These are phyloP conservation scores for Pichia phayaonensis DNA, from an alignment of 805 yeast species.

Conservation along the genomic window DNA sequence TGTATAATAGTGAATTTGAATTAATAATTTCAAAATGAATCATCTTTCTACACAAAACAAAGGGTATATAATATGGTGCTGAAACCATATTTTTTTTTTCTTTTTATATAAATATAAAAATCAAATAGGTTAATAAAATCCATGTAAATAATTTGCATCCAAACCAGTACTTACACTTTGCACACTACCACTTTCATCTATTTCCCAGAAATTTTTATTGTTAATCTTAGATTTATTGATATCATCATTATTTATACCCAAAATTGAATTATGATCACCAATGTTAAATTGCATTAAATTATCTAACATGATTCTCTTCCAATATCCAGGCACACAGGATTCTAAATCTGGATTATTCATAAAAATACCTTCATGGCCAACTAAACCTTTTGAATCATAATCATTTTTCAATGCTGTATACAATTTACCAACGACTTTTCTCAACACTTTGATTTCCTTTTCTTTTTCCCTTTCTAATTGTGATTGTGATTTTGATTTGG, in stretches of 20 bases:
- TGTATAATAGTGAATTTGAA: background rate
- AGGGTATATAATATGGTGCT: background rate
- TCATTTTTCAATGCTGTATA: slow-evolving; percentile 5
- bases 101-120: background rate
- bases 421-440: background rate
- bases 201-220: slow-evolving; percentile 9
- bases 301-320: slow-evolving; percentile 22
- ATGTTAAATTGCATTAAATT: slow-evolving; percentile 14
- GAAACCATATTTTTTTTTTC: background rate
- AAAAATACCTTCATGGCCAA: slow-evolving; percentile 15
- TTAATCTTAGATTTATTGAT: background rate
- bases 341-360: slow-evolving; percentile 26
- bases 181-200: slow-evolving; percentile 7
- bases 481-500: background rate
- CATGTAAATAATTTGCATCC: slow-evolving; percentile 4
- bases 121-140: background rate
- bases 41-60: background rate
- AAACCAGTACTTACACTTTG: slow-evolving; percentile 10
- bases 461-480: background rate
- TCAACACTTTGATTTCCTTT: background rate
- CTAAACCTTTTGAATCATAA: background rate
- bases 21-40: background rate
- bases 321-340: slow-evolving; percentile 24
- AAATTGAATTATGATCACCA: background rate
- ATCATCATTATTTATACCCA: slow-evolving; percentile 3